phyloP scores from a whole-genome alignment of 768 basidiomycete genomes.

The Lyophyllum shimeji region DNA sequence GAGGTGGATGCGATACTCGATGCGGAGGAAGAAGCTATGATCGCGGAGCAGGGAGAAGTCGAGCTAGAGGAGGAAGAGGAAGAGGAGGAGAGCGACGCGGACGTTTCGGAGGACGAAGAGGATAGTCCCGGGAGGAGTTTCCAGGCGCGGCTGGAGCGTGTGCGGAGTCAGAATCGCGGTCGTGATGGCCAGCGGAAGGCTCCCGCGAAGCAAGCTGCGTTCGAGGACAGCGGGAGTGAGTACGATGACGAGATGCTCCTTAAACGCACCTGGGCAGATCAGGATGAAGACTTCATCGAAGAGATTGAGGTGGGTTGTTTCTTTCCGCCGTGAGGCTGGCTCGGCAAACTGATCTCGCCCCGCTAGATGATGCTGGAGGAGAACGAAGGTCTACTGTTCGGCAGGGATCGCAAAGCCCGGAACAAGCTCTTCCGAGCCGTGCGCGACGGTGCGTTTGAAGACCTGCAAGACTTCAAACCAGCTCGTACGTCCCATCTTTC shows the following conservation, averaged over 20 bases:
- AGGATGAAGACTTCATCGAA: conserved; percentile 58
- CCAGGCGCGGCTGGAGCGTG: conserved; percentile 40
- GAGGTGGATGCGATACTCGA: conserved; percentile 38
- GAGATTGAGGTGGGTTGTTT: conserved; percentile 48
- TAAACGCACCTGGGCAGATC: conserved; percentile 37
- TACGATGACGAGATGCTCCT: conserved; percentile 30
- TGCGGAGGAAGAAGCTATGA: conserved; percentile 45
- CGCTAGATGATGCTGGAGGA: conserved; percentile 67
- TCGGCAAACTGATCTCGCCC: background rate
- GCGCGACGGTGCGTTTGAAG: conserved; percentile 52
- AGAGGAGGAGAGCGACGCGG: conserved; percentile 33
- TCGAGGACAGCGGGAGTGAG: conserved; percentile 31
- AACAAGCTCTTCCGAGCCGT: conserved; percentile 64
- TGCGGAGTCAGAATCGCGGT: conserved; percentile 28
- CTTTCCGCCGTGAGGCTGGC: background rate
- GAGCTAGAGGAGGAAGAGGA: conserved; percentile 32
- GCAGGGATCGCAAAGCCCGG: conserved; percentile 44
- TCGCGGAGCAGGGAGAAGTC: conserved; percentile 31
- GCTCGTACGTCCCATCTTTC: conserved; percentile 45
- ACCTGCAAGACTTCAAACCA: conserved; percentile 39
- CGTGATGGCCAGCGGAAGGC: conserved; percentile 23
- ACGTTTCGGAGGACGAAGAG: conserved; percentile 34
- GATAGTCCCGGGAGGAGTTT: conserved; percentile 45
- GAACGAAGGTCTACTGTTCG: conserved; percentile 46
- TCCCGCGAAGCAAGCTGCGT: conserved; percentile 21